These are phyloP conservation scores for Rostrohypoxylon terebratum DNA, from an alignment of 495 filamentous ascomycete species.

Conservation along the genomic window DNA sequence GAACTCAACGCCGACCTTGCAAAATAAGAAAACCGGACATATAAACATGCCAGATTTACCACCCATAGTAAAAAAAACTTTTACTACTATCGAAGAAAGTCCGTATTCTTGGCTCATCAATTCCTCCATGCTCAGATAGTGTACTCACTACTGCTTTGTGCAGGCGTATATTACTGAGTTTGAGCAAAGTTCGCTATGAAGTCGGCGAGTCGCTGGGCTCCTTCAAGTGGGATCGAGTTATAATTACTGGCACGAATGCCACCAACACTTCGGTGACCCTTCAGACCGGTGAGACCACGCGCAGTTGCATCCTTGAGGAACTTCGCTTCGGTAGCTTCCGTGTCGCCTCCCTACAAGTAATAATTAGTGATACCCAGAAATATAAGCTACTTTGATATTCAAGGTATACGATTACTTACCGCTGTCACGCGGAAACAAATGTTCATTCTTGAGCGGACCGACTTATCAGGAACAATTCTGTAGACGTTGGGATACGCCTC, in stretches of 20 bases:
- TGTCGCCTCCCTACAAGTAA: conserved; percentile 60
- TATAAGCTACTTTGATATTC: neutral
- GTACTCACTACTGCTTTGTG: neutral
- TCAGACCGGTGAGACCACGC: conserved; percentile 74
- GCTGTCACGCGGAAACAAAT: conserved; percentile 83
- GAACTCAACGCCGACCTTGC: conserved; percentile 24
- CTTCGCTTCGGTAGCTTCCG: conserved; percentile 72
- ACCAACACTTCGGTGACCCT: conserved; percentile 84
- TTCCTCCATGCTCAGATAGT: neutral
- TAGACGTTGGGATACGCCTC: conserved; percentile 78
- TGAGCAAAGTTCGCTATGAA: conserved; percentile 70
- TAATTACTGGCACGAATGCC: conserved; percentile 75
- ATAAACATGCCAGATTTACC: neutral
- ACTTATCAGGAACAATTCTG: conserved; percentile 77
- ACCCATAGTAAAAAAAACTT: neutral
- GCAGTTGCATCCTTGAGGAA: conserved; percentile 79
- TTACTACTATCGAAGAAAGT: neutral
- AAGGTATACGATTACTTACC: conserved; percentile 43
- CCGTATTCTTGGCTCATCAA: neutral
- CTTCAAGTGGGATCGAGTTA: conserved; percentile 70
- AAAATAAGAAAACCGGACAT: neutral
- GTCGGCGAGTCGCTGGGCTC: conserved; percentile 67
- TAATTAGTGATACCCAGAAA: conserved; percentile 9
- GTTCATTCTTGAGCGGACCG: conserved; percentile 86
- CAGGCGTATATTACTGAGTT: conserved; percentile 25